These are phyloP conservation scores for Nectriaceae sp. DNA, from an alignment of 2,329 filamentous ascomycete genomes.

Conservation along the genomic window DNA sequence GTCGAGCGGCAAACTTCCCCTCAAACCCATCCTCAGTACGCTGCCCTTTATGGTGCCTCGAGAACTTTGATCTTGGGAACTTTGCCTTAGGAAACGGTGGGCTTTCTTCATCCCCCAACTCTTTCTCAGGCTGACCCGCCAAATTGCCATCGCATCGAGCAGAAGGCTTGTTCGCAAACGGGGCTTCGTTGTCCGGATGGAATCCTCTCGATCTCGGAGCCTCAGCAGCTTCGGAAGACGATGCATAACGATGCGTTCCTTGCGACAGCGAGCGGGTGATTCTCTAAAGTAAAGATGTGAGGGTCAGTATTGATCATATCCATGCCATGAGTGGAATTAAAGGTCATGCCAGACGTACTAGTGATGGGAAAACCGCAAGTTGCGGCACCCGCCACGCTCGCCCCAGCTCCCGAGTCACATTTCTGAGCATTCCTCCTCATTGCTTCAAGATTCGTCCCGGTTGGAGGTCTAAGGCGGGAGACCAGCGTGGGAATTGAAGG, in stretches of 20 bases:
- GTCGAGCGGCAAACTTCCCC: too few relatives aligned
- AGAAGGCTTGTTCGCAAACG: neutral
- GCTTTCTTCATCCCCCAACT: too few relatives aligned
- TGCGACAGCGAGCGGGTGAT: conserved; percentile 1
- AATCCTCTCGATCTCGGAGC: neutral
- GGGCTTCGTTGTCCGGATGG: conserved; percentile 1
- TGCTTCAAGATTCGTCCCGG: conserved; percentile 18
- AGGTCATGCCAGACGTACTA: too few relatives aligned
- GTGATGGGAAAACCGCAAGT: conserved; percentile 19
- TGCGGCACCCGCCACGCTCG: conserved; percentile 29
- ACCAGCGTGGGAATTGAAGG: neutral
- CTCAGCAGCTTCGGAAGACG: conserved; percentile 5
- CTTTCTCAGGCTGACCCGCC: too few relatives aligned
- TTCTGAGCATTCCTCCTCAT: conserved; percentile 42
- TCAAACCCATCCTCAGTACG: too few relatives aligned
- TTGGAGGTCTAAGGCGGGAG: neutral
- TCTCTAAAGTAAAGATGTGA: conserved; percentile 11
- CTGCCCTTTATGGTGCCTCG: too few relatives aligned
- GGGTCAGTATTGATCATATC: neutral
- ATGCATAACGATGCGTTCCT: neutral
- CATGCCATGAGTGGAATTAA: too few relatives aligned
- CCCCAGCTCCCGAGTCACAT: conserved; percentile 34
- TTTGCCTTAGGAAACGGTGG: too few relatives aligned
- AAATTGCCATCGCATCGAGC: neutral
- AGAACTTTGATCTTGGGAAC: too few relatives aligned